phyloP scores from a whole-genome alignment of 345 rosid species.

The Hypericum perforatum region DNA sequence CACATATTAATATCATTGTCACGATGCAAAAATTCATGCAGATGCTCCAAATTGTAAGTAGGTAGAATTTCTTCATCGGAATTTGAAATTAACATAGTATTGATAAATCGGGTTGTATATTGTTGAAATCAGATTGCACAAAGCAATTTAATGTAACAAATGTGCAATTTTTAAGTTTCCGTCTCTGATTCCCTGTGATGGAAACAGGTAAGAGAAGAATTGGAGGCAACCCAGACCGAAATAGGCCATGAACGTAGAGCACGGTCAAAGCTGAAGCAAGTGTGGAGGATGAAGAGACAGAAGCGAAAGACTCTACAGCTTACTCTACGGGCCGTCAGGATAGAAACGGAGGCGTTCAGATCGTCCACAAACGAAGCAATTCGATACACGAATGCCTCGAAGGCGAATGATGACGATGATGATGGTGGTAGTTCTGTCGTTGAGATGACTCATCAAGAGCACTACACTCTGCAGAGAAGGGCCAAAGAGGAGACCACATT shows the following conservation, averaged over 20 bases:
- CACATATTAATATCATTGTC: no score
- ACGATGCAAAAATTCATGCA: no score
- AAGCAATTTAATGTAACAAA: no score
- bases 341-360: conserved; percentile 33
- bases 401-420: conserved; percentile 7
- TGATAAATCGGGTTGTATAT: no score
- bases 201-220: conserved; percentile 4
- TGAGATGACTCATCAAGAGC: conserved; percentile 25
- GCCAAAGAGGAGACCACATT: conserved; percentile 36
- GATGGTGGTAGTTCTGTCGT: not conserved
- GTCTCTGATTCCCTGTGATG: no score
- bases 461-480: conserved; percentile 23
- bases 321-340: conserved; percentile 24
- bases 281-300: conserved; percentile 32
- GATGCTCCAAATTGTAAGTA: no score
- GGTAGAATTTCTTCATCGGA: no score
- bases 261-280: conserved; percentile 27
- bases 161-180: no score
- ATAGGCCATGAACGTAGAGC: conserved; percentile 19
- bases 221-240: conserved; percentile 19
- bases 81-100: no score
- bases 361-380: conserved; percentile 27
- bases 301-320: conserved; percentile 31
- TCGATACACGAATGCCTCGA: conserved; percentile 12
- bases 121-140: no score